A percentile compares a stretch with the other conserved stretches of the same genome.
phyloP scores from a whole-genome alignment of 495 filamentous ascomycete genomes.

The Hyphodiscus hymeniophilus region DNA sequence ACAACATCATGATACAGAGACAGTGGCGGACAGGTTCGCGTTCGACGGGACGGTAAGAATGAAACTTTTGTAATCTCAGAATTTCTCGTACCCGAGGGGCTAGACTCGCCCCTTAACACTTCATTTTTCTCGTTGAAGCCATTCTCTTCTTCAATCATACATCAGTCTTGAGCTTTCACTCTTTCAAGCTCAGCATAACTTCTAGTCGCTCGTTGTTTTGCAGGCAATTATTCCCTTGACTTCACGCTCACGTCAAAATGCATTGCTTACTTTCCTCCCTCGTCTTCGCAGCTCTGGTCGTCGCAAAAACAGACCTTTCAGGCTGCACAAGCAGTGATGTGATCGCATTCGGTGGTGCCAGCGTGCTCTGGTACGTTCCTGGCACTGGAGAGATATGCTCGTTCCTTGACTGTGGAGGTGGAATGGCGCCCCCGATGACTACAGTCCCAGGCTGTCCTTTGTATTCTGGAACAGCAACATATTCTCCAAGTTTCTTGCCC shows the following conservation, averaged over 20 bases:
- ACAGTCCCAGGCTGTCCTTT: slow-evolving; percentile 48
- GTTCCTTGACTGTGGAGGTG: slow-evolving; percentile 56
- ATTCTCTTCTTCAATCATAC: too few species aligned
- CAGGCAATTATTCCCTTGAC: background rate
- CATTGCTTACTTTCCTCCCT: slow-evolving; percentile 5
- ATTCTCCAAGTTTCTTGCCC: slow-evolving; percentile 9
- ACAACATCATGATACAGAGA: too few species aligned
- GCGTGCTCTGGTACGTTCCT: slow-evolving; percentile 39
- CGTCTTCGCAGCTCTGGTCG: slow-evolving; percentile 23
- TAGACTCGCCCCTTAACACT: too few species aligned
- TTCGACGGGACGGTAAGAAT: too few species aligned
- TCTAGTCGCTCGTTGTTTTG: background rate
- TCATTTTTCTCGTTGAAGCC: too few species aligned
- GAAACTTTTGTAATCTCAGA: too few species aligned
- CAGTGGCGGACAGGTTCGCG: too few species aligned
- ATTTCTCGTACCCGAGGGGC: too few species aligned
- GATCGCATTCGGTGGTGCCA: slow-evolving; percentile 20
- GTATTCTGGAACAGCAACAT: slow-evolving; percentile 48
- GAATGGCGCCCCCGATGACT: slow-evolving; percentile 50
- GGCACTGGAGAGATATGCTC: slow-evolving; percentile 52
- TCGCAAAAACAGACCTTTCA: slow-evolving; percentile 36
- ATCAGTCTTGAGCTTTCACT: too few species aligned
- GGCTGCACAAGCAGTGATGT: slow-evolving; percentile 32
- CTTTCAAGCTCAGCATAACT: too few species aligned
- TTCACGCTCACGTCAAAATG: background rate